These are phyloP conservation scores for Abrus pulchellus DNA, from an alignment of 306 rosid species.

Conservation along the genomic window DNA sequence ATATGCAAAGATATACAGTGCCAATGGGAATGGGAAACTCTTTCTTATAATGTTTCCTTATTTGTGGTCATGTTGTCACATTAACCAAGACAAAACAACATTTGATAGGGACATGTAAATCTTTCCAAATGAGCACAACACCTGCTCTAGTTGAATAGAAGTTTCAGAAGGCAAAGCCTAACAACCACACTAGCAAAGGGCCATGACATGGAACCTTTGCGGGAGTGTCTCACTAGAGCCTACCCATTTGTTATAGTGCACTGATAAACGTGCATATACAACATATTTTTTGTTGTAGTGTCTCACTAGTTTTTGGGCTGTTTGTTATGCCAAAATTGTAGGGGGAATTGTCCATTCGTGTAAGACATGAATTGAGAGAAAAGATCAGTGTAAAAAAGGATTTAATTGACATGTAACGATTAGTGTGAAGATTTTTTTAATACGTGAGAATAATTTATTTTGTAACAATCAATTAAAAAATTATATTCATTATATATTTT, in stretches of 20 bases:
- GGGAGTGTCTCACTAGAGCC: neutral
- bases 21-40: neutral
- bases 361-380: neutral
- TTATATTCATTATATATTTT: no score
- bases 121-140: neutral
- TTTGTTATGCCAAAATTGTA: neutral
- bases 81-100: neutral
- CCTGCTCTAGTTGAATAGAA: neutral
- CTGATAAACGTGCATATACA: neutral
- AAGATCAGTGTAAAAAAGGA: no score
- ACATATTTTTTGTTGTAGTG: no score
- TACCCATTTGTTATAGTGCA: neutral
- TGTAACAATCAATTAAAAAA: no score
- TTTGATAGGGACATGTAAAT: neutral
- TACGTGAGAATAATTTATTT: no score
- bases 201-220: neutral
- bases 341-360: neutral
- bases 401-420: no score
- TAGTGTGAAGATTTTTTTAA: no score
- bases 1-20: conserved; percentile 31
- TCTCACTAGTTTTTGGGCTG: neutral
- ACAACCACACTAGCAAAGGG: neutral
- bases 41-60: neutral
- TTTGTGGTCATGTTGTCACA: neutral
- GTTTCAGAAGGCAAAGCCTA: neutral